phyloP scores from a whole-genome alignment of 495 filamentous ascomycete genomes.

The Trichoderma erinaceum region DNA sequence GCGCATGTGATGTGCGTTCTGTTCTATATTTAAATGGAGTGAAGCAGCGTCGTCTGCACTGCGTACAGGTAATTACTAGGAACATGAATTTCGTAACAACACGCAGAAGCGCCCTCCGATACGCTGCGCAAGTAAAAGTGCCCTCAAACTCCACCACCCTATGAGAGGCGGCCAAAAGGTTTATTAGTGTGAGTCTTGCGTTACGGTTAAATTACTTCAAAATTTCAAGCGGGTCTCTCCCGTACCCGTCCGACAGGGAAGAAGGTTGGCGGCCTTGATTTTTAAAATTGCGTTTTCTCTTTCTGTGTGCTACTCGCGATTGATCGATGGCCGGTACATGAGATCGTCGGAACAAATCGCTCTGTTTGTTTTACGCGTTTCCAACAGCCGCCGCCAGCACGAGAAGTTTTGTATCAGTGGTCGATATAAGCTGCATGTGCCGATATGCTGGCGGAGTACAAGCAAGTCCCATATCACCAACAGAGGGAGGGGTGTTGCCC shows the following conservation, averaged over 20 bases:
- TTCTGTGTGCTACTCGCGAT: background rate
- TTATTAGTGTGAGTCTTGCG: slow-evolving; percentile 4
- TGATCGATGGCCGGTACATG: background rate
- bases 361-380: background rate
- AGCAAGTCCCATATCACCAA: too few species aligned
- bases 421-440: too few species aligned
- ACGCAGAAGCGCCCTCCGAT: too few species aligned
- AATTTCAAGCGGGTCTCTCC: background rate
- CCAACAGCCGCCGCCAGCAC: background rate
- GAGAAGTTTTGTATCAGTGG: too few species aligned
- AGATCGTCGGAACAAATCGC: background rate
- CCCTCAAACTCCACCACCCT: background rate
- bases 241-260: background rate
- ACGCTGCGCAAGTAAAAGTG: too few species aligned
- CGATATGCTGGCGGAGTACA: too few species aligned
- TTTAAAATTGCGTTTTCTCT: background rate
- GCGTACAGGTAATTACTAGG: too few species aligned
- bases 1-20: too few species aligned
- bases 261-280: background rate
- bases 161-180: background rate
- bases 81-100: too few species aligned
- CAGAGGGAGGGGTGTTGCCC: too few species aligned
- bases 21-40: too few species aligned
- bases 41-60: too few species aligned
- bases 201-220: slow-evolving; percentile 8